Conservation (phyloP, 306 rosid species). For the Lablab purpureus region DNA sequence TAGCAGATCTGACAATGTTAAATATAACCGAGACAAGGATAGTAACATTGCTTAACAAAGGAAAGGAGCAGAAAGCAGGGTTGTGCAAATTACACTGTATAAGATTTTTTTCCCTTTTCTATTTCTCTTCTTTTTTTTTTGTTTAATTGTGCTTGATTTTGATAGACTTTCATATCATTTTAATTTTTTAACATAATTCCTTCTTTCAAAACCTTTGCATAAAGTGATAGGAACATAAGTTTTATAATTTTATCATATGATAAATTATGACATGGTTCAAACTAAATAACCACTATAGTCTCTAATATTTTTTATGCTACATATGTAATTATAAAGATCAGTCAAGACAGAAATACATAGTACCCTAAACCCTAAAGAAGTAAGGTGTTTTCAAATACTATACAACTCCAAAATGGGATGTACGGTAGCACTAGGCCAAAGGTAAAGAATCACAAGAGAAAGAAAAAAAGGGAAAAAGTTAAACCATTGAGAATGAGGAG, state of each 20-base stretch:
- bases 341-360: no score
- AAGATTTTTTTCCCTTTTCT: neutral
- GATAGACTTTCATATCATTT: neutral
- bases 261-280: neutral
- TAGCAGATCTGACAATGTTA: slow-evolving; percentile 43
- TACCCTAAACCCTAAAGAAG: neutral
- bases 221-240: neutral
- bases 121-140: neutral
- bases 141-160: neutral
- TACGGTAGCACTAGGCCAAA: neutral
- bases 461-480: slow-evolving; percentile 3
- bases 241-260: neutral
- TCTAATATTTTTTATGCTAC: neutral
- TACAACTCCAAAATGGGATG: neutral
- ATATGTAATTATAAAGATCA: no score
- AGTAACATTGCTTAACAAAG: slow-evolving; percentile 23
- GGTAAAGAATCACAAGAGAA: neutral
- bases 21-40: slow-evolving; percentile 24
- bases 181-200: neutral
- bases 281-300: neutral
- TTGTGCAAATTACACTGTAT: slow-evolving; percentile 28
- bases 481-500: neutral
- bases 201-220: neutral
- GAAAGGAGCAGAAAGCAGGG: slow-evolving; percentile 7
- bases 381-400: neutral